Conservation (phyloP, 257 asterid genomes). For the Gardenia jasminoides region DNA sequence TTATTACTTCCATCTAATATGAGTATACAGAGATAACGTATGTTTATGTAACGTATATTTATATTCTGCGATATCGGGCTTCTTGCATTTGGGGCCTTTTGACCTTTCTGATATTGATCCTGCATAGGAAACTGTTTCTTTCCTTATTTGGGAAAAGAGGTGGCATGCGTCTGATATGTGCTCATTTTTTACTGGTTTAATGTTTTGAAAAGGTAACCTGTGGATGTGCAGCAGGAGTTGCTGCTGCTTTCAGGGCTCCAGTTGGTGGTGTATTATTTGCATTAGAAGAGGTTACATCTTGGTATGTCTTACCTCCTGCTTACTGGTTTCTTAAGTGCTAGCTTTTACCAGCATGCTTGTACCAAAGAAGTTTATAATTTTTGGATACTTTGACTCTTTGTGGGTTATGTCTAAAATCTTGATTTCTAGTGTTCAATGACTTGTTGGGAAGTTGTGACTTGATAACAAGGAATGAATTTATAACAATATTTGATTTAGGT, state of each 20-base stretch:
- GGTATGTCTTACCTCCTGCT: conserved; percentile 48
- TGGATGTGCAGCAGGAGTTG: conserved; percentile 99
- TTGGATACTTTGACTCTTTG: neutral
- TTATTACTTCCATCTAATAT: neutral
- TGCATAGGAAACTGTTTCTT: neutral
- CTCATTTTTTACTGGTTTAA: conserved; percentile 47
- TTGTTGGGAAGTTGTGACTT: neutral
- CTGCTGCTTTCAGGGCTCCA: conserved; percentile 99
- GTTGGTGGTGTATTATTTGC: conserved; percentile 99
- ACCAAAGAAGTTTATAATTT: neutral
- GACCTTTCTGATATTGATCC: neutral
- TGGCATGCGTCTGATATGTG: conserved; percentile 30
- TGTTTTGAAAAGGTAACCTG: conserved; percentile 90
- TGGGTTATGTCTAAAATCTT: neutral
- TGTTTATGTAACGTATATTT: neutral
- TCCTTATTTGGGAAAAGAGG: conserved; percentile 5
- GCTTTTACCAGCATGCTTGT: neutral
- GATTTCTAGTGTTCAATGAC: neutral
- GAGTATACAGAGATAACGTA: neutral
- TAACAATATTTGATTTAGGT: neutral
- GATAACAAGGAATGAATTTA: neutral
- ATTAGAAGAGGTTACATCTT: conserved; percentile 96
- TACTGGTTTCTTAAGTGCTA: conserved; percentile 9
- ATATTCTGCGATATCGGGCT: neutral
- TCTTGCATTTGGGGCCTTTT: neutral